phyloP scores from a whole-genome alignment of 495 filamentous ascomycete species.

The Penicillium bovifimosum region DNA sequence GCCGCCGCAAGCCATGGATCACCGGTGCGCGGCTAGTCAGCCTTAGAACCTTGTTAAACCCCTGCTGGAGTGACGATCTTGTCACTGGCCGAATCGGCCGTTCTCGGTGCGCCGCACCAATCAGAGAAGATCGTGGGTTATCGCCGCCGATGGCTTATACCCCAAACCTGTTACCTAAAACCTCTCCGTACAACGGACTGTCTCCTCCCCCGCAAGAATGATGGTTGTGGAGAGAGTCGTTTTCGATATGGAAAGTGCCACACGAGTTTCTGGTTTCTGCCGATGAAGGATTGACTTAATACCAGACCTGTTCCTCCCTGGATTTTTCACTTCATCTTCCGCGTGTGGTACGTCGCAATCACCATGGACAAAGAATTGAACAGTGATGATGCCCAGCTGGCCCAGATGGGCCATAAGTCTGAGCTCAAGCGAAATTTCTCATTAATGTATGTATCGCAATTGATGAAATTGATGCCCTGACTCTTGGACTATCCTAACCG shows the following conservation, averaged over 20 bases:
- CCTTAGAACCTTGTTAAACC: too few relatives aligned
- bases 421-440: slow-evolving; percentile 58
- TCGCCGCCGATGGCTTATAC: slow-evolving; percentile 14
- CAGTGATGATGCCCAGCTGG: slow-evolving; percentile 50
- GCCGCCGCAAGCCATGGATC: slow-evolving; percentile 5
- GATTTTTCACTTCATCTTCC: background rate
- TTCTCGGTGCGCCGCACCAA: slow-evolving; percentile 14
- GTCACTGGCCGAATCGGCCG: slow-evolving; percentile 17
- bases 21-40: background rate
- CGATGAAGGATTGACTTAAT: slow-evolving; percentile 2
- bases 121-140: slow-evolving; percentile 7
- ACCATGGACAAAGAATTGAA: slow-evolving; percentile 22
- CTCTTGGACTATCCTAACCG: slow-evolving; percentile 4
- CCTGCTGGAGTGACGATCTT: background rate
- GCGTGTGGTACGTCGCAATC: slow-evolving; percentile 1
- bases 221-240: slow-evolving; percentile 5
- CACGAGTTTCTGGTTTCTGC: slow-evolving; percentile 1
- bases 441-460: slow-evolving; percentile 30
- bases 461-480: background rate
- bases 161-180: slow-evolving; percentile 27
- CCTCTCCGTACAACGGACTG: background rate
- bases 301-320: background rate
- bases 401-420: slow-evolving; percentile 59
- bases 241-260: slow-evolving; percentile 7
- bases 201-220: slow-evolving; percentile 9